Evolutionary conservation across 805 yeast species (phyloP).

Genomic region (Kodamaea laetipori): DNA sequence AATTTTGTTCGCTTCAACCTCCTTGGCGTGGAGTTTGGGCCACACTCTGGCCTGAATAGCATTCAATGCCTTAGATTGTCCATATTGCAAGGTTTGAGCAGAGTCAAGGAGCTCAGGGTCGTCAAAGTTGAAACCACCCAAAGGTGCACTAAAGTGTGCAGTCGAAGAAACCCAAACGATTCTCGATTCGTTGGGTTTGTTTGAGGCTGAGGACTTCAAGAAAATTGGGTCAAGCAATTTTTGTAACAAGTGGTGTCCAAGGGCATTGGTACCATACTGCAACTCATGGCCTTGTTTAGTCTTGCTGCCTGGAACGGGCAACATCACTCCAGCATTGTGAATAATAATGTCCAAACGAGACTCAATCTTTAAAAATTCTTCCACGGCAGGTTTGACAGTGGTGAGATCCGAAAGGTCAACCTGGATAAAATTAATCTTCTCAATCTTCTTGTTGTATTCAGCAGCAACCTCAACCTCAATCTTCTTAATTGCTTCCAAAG

Average conservation of each 20-base stretch:
- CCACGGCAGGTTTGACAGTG: conserved; percentile 26
- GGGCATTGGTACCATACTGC: conserved; percentile 48
- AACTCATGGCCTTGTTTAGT: conserved; percentile 49
- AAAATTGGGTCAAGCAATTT: conserved; percentile 40
- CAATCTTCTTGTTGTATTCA: conserved; percentile 17
- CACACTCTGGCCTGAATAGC: conserved; percentile 39
- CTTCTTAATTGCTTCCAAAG: conserved; percentile 28
- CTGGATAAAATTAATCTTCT: conserved; percentile 10
- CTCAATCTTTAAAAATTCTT: conserved; percentile 17
- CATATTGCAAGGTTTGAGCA: conserved; percentile 33
- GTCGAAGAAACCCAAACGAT: conserved; percentile 49
- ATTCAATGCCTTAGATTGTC: conserved; percentile 47
- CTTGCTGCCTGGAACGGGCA: conserved; percentile 34
- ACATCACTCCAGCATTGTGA: conserved; percentile 36
- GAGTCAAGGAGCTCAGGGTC: conserved; percentile 18
- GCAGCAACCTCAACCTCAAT: conserved; percentile 26
- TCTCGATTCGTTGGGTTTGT: conserved; percentile 31
- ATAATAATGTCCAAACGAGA: conserved; percentile 24
- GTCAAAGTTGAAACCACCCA: conserved; percentile 36
- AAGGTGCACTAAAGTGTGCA: conserved; percentile 31
- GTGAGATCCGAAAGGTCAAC: conserved; percentile 15
- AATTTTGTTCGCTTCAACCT: conserved; percentile 22
- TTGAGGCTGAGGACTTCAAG: conserved; percentile 29
- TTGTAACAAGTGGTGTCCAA: conserved; percentile 50
- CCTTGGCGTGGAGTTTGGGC: conserved; percentile 29